Base-by-base conservation (phyloP, 192 early-diverging fungal genomes). In the Podila horticola region DNA sequence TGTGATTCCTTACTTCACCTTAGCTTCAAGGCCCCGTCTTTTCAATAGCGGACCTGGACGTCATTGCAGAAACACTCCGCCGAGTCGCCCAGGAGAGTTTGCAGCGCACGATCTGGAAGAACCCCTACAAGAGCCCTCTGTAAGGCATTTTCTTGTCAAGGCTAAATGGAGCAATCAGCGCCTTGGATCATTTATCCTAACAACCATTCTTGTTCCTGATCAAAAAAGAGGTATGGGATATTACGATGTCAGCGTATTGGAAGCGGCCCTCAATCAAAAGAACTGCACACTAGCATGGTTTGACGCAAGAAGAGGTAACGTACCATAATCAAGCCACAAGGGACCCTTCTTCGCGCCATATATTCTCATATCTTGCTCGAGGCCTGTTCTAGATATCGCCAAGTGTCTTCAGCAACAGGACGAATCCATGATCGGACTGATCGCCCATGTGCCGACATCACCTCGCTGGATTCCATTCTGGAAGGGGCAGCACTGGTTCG, bases 401-500 rank as follows among this genome's bases (percentile, higher is more conserved):
- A 62, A 81, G 33, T 73, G 71, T 9, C 45, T 81, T 5, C 28
- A 45, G n/a, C 65, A 81, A 30, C 77, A 81, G 77, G 77, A 81
- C 34, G 65, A 67, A 4, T 73, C 77, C 5, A 81, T 81, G 77
- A 45, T 81, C 3, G 77, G 77, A 24, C 22, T 81, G 28, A 81
- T 81, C 38, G 59, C 66, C n/a, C 77, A 81, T 58, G 70, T 81
- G 1, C 77, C 77, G 19, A 81, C 77, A 22, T 58, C 45, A 2
- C 41, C 71, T 4, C 70, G 71, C 15, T 81, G 77, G 77, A 50
- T 81, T 10, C 77, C 77, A 0, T 81, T 81, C 48, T 81, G 77
- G 77, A 81, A 69, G 5, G 77, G 77, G 0, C 71, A 81, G 29
- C 77, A 81, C 48, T 81, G 77, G 77, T 81, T 81, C 52, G 77